A percentile compares a stretch with the other conserved stretches of the same genome.
Conservation (phyloP, 2,329 filamentous ascomycete genomes). For the Apiospora sp. region DNA sequence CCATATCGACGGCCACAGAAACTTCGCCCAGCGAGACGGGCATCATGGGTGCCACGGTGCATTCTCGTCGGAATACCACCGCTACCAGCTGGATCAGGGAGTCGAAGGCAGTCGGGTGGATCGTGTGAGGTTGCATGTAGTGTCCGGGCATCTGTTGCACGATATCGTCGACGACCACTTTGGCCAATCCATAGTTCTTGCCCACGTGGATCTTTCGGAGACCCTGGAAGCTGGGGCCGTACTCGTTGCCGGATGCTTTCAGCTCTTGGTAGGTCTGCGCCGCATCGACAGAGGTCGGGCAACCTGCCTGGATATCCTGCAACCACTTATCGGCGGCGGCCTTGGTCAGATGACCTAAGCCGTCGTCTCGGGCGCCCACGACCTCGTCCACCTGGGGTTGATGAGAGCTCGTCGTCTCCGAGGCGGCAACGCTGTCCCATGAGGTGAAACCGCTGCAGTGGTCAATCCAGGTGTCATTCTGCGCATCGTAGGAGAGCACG, state of each 20-base stretch:
- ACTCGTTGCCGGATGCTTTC: constrained; percentile 22
- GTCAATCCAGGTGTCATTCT: constrained; percentile 23
- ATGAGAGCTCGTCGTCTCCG: background rate
- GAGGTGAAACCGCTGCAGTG: constrained; percentile 22
- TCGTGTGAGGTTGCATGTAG: constrained; percentile 26
- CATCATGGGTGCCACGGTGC: constrained; percentile 28
- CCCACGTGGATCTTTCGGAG: constrained; percentile 23
- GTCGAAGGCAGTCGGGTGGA: constrained; percentile 27
- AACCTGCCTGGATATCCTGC: too few relatives aligned
- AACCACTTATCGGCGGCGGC: constrained; percentile 15
- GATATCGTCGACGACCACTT: constrained; percentile 22
- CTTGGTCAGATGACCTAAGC: constrained; percentile 23
- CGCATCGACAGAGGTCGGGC: constrained; percentile 13
- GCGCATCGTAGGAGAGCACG: constrained; percentile 24
- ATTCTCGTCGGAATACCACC: constrained; percentile 25
- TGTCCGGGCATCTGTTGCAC: constrained; percentile 25
- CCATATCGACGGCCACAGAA: constrained; percentile 25
- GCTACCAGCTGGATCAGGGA: constrained; percentile 24
- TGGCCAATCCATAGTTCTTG: constrained; percentile 7
- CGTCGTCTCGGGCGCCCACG: background rate
- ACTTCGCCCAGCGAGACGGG: constrained; percentile 27
- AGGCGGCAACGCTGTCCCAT: constrained; percentile 18
- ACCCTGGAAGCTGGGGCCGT: constrained; percentile 22
- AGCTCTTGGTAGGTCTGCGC: constrained; percentile 9
- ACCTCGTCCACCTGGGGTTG: background rate